Evolutionary conservation across 805 yeast species (phyloP).

Genomic region (Candida silvicultrix): DNA sequence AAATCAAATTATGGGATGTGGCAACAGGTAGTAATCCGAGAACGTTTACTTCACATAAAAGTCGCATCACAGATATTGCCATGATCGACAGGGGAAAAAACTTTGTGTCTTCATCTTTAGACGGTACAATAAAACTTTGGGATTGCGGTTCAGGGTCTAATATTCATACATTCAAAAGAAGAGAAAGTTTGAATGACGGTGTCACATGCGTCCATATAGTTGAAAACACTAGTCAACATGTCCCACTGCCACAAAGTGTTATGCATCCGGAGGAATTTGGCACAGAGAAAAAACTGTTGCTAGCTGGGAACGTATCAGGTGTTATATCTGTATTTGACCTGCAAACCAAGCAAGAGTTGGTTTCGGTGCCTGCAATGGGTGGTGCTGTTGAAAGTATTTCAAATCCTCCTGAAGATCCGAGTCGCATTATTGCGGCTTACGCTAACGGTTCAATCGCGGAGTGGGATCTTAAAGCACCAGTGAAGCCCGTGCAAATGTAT

Average conservation of each 20-base stretch:
- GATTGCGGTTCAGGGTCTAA: constrained; percentile 55
- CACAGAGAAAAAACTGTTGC: not conserved
- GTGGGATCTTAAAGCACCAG: not conserved
- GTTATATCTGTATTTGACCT: not conserved
- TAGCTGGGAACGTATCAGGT: constrained; percentile 1
- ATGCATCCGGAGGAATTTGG: not conserved
- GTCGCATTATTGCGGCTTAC: not conserved
- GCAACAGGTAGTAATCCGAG: constrained; percentile 42
- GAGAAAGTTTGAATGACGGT: constrained; percentile 29
- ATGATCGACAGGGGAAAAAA: constrained; percentile 65
- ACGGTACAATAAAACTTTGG: constrained; percentile 59
- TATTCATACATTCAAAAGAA: constrained; percentile 34
- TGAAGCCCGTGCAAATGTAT: not conserved
- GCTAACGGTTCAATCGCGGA: not conserved
- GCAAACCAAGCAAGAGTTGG: not conserved
- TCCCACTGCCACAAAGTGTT: not conserved
- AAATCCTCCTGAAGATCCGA: not conserved
- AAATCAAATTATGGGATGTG: constrained; percentile 56
- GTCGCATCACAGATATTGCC: constrained; percentile 39
- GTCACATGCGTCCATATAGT: constrained; percentile 22
- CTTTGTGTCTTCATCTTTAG: constrained; percentile 46
- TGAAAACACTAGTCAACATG: not conserved
- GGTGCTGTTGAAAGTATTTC: not conserved
- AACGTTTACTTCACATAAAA: constrained; percentile 43
- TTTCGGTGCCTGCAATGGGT: not conserved